Evolutionary conservation across 2,329 filamentous ascomycete species (phyloP).

Genomic region (Venturia asperata): DNA sequence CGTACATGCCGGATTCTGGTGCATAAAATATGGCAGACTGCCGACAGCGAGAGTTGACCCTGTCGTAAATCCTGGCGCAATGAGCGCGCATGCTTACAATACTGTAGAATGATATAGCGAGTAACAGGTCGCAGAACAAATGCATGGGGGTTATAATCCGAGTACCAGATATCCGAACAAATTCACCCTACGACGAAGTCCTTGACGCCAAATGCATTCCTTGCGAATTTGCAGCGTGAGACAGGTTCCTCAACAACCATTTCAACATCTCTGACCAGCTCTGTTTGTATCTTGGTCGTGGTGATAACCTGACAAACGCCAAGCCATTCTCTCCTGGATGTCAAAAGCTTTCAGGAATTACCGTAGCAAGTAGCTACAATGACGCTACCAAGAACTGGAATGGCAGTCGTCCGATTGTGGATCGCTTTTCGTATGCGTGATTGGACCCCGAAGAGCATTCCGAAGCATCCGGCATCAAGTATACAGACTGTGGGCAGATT

Average conservation of each 20-base stretch:
- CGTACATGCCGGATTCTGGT: constrained; percentile 26
- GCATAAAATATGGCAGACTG: constrained; percentile 31
- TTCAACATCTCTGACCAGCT: neutral
- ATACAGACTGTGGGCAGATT: constrained; percentile 30
- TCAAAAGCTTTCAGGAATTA: constrained; percentile 29
- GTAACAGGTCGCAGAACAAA: constrained; percentile 20
- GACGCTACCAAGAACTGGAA: constrained; percentile 30
- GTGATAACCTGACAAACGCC: constrained; percentile 22
- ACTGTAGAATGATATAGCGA: constrained; percentile 29
- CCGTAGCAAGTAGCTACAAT: constrained; percentile 29
- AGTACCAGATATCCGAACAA: constrained; percentile 22
- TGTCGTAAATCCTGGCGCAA: constrained; percentile 28
- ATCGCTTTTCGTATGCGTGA: constrained; percentile 29
- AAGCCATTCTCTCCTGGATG: constrained; percentile 25
- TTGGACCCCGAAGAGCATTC: constrained; percentile 24
- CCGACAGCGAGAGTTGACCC: constrained; percentile 33
- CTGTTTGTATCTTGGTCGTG: constrained; percentile 26
- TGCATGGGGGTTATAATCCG: constrained; percentile 14
- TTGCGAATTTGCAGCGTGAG: constrained; percentile 28
- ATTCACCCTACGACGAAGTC: constrained; percentile 23
- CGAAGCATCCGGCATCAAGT: constrained; percentile 29
- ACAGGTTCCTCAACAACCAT: neutral
- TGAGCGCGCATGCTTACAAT: constrained; percentile 30
- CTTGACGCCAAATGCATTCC: constrained; percentile 23
- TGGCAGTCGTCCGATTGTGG: constrained; percentile 29